Evolutionary conservation across 148 eudicot species (phyloP), one percentile per base, ranked within the genome.

Genomic region (Selenicereus undatus): DNA sequence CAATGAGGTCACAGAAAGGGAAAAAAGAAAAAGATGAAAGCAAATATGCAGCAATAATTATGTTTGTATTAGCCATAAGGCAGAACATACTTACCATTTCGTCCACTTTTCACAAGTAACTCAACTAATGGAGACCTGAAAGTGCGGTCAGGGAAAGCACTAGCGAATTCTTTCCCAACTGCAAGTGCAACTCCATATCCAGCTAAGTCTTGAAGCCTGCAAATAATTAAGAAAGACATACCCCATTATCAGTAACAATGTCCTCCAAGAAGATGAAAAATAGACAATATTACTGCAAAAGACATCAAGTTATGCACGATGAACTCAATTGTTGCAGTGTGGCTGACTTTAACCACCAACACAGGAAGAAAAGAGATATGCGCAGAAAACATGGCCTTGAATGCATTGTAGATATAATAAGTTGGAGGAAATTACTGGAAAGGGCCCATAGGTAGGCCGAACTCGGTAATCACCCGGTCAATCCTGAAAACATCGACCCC

Each of bases 361-460:
- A 26, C 16, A 52, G 51, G 66, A 52, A 68, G 6, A 66, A 26
- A 79, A 10, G 4, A 39, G 26, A 39, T 43, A 75, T 14, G 36
- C 26, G 77, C 77, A 10, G 43, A 81, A 72, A 43, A 79, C 32
- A 69, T 70, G 35, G 78, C 36, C 66, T 51, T 18, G 54, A 77
- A 79, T 68, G 48, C 78, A 80, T 42, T 26, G 71, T 65, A 65
- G 39, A 36, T 20, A 60, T 60, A n/a, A 56, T 43, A 68, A 36
- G 76, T 36, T 81, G 70, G 78, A 80, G 83, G 81, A 83, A 83
- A 77, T 90, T 91, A 95, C 99, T 95, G 97, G 89, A 95, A 92
- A 80, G 99, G 99, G 73, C 99, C 99, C 88, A 95, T 85, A 29
- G 97, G 97, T 75, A 95, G 81, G 76, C 99, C 99, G 81, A 95